These are phyloP conservation scores for Saururus chinensis DNA, from an alignment of 164 flowering plant species.

Conservation along the genomic window DNA sequence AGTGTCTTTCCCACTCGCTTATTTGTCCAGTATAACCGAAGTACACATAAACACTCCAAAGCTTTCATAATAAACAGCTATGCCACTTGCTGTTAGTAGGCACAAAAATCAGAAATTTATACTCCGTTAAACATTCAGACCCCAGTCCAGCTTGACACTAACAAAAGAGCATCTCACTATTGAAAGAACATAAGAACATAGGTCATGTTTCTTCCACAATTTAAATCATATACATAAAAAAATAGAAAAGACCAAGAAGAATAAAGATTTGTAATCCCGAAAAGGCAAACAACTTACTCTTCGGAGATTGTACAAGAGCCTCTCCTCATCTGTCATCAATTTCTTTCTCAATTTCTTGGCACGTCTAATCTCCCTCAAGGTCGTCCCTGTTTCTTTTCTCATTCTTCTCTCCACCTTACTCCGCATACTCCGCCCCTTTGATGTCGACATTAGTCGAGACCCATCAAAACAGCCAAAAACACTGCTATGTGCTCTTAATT, in stretches of 20 bases:
- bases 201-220: neutral
- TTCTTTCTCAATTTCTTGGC: constrained; percentile 15
- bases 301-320: constrained; percentile 14
- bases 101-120: neutral
- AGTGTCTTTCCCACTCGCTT: too few relatives aligned
- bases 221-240: neutral
- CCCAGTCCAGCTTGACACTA: neutral
- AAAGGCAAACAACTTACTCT: constrained; percentile 5
- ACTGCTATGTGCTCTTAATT: neutral
- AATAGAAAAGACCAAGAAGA: too few relatives aligned
- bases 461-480: neutral
- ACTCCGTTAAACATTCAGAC: neutral
- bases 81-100: too few relatives aligned
- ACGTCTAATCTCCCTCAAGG: constrained; percentile 14
- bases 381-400: constrained; percentile 17
- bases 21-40: too few relatives aligned
- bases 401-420: constrained; percentile 18
- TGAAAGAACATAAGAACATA: neutral
- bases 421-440: constrained; percentile 15
- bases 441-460: constrained; percentile 10
- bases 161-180: neutral
- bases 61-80: too few relatives aligned
- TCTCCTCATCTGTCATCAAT: constrained; percentile 14
- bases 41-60: too few relatives aligned
- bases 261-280: too few relatives aligned